phyloP scores from a whole-genome alignment of 148 eudicot genomes.

The Limonium bicolor region DNA sequence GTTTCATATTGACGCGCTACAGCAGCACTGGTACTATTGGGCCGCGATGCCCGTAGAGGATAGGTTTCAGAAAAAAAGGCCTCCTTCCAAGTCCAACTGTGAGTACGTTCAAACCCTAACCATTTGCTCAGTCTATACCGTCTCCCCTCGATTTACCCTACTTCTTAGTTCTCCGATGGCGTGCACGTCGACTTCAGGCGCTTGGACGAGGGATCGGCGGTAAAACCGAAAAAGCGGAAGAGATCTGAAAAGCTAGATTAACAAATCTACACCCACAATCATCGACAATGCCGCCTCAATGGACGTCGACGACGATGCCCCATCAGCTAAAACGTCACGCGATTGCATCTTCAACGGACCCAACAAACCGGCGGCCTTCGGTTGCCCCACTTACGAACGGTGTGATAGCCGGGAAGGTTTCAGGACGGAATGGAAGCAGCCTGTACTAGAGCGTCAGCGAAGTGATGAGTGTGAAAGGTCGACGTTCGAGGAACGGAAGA shows the following conservation, averaged over 20 bases:
- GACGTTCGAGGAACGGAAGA: slow-evolving; percentile 31
- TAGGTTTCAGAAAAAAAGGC: no score
- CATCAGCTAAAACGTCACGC: slow-evolving; percentile 52
- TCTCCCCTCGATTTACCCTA: no score
- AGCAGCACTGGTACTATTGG: no score
- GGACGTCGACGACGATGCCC: slow-evolving; percentile 21
- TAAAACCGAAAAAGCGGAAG: slow-evolving; percentile 83
- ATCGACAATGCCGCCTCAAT: slow-evolving; percentile 6
- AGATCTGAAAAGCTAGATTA: slow-evolving; percentile 34
- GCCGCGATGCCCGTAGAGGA: no score
- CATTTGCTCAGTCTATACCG: no score
- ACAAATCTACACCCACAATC: no score
- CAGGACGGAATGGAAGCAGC: slow-evolving; percentile 83
- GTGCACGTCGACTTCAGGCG: slow-evolving; percentile 70
- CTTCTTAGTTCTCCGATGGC: no score
- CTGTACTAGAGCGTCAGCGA: slow-evolving; percentile 49
- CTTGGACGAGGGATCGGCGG: slow-evolving; percentile 89
- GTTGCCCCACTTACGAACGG: slow-evolving; percentile 81
- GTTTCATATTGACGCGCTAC: no score
- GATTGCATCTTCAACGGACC: slow-evolving; percentile 29
- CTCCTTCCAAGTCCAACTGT: no score
- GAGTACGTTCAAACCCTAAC: no score
- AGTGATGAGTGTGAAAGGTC: slow-evolving; percentile 26
- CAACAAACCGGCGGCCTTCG: slow-evolving; percentile 38
- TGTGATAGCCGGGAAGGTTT: slow-evolving; percentile 75